Evolutionary conservation across 192 early-diverging fungal species (phyloP).

Genomic region (Coemansia sp.): DNA sequence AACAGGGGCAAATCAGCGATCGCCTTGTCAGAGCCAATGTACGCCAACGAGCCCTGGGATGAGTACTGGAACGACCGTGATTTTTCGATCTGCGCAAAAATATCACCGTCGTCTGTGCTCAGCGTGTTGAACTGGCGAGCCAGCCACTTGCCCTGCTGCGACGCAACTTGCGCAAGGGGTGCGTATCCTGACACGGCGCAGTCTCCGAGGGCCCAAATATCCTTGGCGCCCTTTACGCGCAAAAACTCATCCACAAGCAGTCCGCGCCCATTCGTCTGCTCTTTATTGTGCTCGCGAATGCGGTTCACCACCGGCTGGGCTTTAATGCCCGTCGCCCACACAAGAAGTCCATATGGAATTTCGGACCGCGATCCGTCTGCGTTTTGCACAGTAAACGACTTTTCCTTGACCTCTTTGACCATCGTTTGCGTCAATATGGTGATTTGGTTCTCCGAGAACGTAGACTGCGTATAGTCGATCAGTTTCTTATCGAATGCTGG

Average conservation of each 20-base stretch:
- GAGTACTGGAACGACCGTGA: constrained; percentile 74
- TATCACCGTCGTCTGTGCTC: constrained; percentile 14
- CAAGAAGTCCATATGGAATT: constrained; percentile 68
- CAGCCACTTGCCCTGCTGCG: constrained; percentile 85
- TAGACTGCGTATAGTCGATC: constrained; percentile 69
- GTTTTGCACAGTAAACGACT: constrained; percentile 60
- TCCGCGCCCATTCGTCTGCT: constrained; percentile 55
- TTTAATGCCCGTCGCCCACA: constrained; percentile 79
- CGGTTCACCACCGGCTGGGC: constrained; percentile 60
- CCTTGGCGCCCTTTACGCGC: constrained; percentile 67
- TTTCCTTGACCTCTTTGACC: constrained; percentile 66
- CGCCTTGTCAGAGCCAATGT: constrained; percentile 92
- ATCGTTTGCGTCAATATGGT: constrained; percentile 70
- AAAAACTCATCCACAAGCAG: constrained; percentile 74
- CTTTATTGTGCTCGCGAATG: constrained; percentile 44
- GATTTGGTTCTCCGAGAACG: constrained; percentile 75
- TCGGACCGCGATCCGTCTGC: constrained; percentile 47
- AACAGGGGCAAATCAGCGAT: constrained; percentile 90
- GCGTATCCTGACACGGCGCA: constrained; percentile 78
- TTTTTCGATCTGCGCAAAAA: constrained; percentile 30
- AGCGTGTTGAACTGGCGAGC: constrained; percentile 64
- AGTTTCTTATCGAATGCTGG: constrained; percentile 73
- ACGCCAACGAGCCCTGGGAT: constrained; percentile 84
- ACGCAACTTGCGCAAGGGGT: constrained; percentile 87
- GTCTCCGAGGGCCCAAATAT: constrained; percentile 87